Conservation (phyloP, 495 filamentous ascomycete genomes). For the Chaetomium fimeti region DNA sequence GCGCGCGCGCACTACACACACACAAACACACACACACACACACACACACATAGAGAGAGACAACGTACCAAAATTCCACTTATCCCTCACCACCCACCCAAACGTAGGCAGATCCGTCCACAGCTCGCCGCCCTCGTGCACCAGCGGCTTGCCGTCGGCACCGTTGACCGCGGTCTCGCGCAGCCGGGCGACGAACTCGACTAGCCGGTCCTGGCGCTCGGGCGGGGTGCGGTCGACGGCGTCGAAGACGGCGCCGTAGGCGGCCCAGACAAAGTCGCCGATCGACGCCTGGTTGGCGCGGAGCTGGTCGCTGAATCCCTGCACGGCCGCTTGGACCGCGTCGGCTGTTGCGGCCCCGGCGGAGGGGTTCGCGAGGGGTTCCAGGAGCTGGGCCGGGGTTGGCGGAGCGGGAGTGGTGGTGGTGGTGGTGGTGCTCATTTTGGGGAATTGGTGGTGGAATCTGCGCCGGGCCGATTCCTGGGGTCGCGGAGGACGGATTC, state of each 20-base stretch:
- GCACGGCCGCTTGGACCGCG: constrained; percentile 6
- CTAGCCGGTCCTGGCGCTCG: constrained; percentile 5
- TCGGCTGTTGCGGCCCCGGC: not conserved
- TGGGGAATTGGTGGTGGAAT: not conserved
- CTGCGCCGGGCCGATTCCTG: not conserved
- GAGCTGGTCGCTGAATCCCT: constrained; percentile 1
- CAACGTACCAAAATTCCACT: constrained; percentile 24
- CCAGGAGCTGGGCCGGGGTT: not conserved
- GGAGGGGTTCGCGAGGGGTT: not conserved
- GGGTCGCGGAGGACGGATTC: not conserved
- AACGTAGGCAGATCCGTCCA: constrained; percentile 23
- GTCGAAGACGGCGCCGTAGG: constrained; percentile 13
- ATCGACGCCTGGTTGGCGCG: not conserved
- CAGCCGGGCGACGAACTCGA: constrained; percentile 20
- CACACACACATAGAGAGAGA: not conserved
- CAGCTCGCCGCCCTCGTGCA: constrained; percentile 4
- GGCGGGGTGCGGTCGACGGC: constrained; percentile 4
- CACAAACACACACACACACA: too few relatives aligned
- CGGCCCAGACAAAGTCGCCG: constrained; percentile 17
- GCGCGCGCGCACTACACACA: too few relatives aligned
- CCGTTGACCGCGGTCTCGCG: not conserved
- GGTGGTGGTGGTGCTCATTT: not conserved
- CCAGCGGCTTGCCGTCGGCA: constrained; percentile 4
- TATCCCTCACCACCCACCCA: constrained; percentile 17
- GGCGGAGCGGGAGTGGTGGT: not conserved